Evolutionary conservation across 192 early-diverging fungal genomes (phyloP).

Genomic region (Coemansia sp.): DNA sequence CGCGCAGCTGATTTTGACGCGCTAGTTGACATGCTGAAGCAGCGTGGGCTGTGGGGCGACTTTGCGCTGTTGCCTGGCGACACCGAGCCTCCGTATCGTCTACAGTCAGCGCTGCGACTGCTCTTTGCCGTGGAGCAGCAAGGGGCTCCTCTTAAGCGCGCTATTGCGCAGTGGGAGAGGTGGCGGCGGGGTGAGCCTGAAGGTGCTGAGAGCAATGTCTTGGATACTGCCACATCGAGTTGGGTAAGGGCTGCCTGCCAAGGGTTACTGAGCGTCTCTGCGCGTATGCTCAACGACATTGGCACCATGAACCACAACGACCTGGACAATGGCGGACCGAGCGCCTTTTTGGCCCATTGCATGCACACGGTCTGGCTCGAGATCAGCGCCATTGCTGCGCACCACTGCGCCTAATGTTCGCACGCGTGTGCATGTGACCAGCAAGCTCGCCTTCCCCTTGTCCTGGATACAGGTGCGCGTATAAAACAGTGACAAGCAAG

Average conservation of each 20-base stretch:
- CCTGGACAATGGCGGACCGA: neutral
- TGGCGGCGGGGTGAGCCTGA: conserved; percentile 29
- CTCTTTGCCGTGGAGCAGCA: conserved; percentile 24
- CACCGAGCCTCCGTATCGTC: conserved; percentile 37
- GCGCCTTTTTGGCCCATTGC: conserved; percentile 24
- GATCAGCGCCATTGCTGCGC: conserved; percentile 21
- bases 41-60: conserved; percentile 48
- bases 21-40: conserved; percentile 27
- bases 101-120: conserved; percentile 41
- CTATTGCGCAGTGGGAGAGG: conserved; percentile 31
- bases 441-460: neutral
- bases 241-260: conserved; percentile 28
- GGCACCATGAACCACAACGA: neutral
- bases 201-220: neutral
- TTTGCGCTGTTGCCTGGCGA: conserved; percentile 29
- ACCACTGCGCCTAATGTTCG: conserved; percentile 7
- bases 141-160: conserved; percentile 18
- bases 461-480: neutral
- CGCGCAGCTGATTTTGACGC: conserved; percentile 13
- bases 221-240: neutral
- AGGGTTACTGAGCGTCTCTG: conserved; percentile 6
- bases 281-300: conserved; percentile 8
- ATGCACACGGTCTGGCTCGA: conserved; percentile 30
- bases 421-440: conserved; percentile 29
- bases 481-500: neutral